Conservation (phyloP, 345 rosid genomes). For the Combretum micranthum region DNA sequence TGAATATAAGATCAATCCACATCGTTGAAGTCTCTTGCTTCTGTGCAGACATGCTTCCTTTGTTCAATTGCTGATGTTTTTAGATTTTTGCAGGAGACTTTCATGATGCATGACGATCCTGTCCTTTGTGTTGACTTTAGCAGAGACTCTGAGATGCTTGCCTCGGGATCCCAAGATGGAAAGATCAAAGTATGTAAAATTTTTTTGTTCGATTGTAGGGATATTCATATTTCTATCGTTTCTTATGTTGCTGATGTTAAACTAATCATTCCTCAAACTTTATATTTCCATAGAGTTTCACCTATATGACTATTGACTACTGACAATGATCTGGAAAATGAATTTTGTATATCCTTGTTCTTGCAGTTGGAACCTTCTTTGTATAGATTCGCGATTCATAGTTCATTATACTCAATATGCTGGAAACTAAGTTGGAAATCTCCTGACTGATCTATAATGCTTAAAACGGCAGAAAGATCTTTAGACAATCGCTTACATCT, state of each 20-base stretch:
- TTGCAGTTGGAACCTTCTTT: too few species aligned
- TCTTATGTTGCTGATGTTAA: background rate
- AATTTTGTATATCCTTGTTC: too few species aligned
- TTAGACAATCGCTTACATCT: too few species aligned
- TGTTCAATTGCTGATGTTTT: constrained; percentile 8
- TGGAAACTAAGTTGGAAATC: too few species aligned
- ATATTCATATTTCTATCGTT: background rate
- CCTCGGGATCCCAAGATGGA: constrained; percentile 95
- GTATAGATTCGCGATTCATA: too few species aligned
- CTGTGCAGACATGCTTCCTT: background rate
- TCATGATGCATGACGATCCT: constrained; percentile 99
- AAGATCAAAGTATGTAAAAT: constrained; percentile 67
- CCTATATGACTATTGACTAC: background rate
- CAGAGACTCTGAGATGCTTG: constrained; percentile 96
- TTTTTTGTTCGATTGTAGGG: background rate
- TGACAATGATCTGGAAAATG: too few species aligned
- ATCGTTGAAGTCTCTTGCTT: background rate
- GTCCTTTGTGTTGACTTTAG: constrained; percentile 96
- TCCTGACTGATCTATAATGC: too few species aligned
- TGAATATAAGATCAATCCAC: too few species aligned
- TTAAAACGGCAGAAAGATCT: too few species aligned
- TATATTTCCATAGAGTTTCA: background rate
- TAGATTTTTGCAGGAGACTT: constrained; percentile 66
- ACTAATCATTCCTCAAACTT: background rate
- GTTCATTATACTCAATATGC: too few species aligned